Conservation (phyloP, 495 filamentous ascomycete genomes). For the Xeromyces bisporus region DNA sequence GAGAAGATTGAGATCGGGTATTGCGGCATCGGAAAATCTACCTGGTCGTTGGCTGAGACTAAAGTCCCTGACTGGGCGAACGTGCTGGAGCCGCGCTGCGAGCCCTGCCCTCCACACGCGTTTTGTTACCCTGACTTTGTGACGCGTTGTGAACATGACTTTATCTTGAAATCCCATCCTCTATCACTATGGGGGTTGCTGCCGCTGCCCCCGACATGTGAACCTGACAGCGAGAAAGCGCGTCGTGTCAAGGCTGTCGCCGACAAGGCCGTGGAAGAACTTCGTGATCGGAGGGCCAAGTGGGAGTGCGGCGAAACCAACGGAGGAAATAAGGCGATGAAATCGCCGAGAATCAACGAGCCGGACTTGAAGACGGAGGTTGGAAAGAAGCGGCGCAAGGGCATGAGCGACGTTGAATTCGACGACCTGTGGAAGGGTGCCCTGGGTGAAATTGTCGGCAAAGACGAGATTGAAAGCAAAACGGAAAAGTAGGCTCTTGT, state of each 20-base stretch:
- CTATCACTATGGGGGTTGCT: constrained; percentile 64
- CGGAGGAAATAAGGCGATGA: constrained; percentile 40
- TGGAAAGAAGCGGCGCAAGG: constrained; percentile 51
- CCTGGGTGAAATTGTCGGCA: constrained; percentile 62
- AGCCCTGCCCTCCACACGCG: constrained; percentile 82
- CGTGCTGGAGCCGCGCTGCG: constrained; percentile 61
- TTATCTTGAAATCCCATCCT: constrained; percentile 70
- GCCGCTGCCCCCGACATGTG: constrained; percentile 82
- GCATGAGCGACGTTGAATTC: constrained; percentile 74
- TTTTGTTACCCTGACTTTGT: constrained; percentile 67
- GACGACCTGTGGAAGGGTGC: constrained; percentile 81
- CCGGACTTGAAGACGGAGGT: constrained; percentile 61
- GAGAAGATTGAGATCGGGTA: constrained; percentile 92
- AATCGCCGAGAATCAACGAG: constrained; percentile 51
- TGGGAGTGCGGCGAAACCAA: constrained; percentile 72
- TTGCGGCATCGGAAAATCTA: constrained; percentile 67
- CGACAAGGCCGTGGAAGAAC: constrained; percentile 71
- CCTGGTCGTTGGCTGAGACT: constrained; percentile 33
- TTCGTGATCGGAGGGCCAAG: constrained; percentile 71
- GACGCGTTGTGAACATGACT: constrained; percentile 70
- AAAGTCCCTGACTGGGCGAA: constrained; percentile 50
- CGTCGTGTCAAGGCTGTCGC: constrained; percentile 74
- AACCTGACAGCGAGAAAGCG: constrained; percentile 84
- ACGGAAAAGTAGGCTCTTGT: constrained; percentile 56
- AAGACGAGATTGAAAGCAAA: constrained; percentile 64